phyloP scores from a whole-genome alignment of 2,329 filamentous ascomycete genomes.

The Emmonsiellopsis sp. region DNA sequence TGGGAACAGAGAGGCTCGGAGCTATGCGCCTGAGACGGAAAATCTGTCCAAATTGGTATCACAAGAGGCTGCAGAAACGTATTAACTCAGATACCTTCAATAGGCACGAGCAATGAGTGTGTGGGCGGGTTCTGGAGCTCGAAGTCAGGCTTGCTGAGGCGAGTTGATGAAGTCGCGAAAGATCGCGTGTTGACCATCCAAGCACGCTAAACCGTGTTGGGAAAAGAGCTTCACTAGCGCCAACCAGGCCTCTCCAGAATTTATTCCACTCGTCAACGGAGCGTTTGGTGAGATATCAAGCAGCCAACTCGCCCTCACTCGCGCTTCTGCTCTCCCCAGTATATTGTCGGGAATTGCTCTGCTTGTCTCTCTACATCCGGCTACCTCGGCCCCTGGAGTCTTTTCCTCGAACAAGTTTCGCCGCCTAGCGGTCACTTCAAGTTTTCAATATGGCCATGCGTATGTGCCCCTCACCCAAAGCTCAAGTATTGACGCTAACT shows the following conservation, averaged over 20 bases:
- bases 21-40: slow-evolving; percentile 4
- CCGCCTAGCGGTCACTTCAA: slow-evolving; percentile 22
- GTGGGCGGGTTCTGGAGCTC: background rate
- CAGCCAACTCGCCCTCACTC: background rate
- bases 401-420: background rate
- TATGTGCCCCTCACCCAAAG: slow-evolving; percentile 33
- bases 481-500: slow-evolving; percentile 13
- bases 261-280: slow-evolving; percentile 9
- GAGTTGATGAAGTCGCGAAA: background rate
- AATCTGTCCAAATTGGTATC: background rate
- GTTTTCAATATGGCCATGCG: slow-evolving; percentile 43
- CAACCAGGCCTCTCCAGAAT: slow-evolving; percentile 24
- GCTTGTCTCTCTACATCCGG: background rate
- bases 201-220: slow-evolving; percentile 25
- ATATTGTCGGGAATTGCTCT: background rate
- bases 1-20: slow-evolving; percentile 10
- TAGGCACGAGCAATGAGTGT: background rate
- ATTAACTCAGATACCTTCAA: background rate
- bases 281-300: background rate
- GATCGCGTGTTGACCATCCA: slow-evolving; percentile 22
- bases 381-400: background rate
- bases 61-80: background rate
- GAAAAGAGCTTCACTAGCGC: slow-evolving; percentile 33
- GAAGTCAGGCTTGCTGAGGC: background rate
- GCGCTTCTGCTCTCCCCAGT: background rate